phyloP scores from a whole-genome alignment of 805 yeast species.

The Barnettozyma populi region DNA sequence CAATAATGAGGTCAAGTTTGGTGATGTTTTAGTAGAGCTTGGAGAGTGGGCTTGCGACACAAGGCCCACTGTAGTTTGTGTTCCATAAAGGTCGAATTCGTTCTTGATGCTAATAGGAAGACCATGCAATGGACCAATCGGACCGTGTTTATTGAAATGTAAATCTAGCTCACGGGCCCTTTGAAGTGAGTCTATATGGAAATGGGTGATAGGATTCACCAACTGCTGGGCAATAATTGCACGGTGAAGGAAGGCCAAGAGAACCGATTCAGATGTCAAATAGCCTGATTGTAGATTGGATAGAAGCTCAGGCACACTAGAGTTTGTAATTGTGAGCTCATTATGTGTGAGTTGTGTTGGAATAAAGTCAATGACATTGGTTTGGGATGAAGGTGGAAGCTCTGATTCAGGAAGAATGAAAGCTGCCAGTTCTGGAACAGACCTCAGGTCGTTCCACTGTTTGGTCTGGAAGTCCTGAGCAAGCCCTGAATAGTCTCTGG shows the following conservation, averaged over 20 bases:
- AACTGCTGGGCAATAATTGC: constrained; percentile 50
- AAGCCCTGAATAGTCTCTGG: background rate
- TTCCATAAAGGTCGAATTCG: constrained; percentile 33
- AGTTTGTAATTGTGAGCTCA: background rate
- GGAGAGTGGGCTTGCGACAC: constrained; percentile 28
- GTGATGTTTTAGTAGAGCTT: constrained; percentile 29
- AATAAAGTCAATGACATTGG: background rate
- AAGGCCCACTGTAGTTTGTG: constrained; percentile 42
- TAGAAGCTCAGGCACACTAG: background rate
- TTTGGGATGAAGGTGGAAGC: background rate
- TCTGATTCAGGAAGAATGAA: background rate
- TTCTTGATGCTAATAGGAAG: constrained; percentile 57
- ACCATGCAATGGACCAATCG: constrained; percentile 62
- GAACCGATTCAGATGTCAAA: background rate
- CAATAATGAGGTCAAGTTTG: constrained; percentile 33
- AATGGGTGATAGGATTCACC: constrained; percentile 26
- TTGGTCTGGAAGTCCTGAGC: background rate
- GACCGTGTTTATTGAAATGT: constrained; percentile 37
- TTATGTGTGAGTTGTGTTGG: background rate
- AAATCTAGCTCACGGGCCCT: constrained; percentile 50
- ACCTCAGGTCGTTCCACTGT: background rate
- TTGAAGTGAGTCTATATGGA: constrained; percentile 47
- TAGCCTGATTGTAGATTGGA: background rate
- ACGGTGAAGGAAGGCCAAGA: constrained; percentile 46
- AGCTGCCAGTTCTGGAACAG: background rate